These are phyloP conservation scores for Penicillium sumatraense DNA, from an alignment of 2,329 filamentous ascomycete genomes.

Conservation along the genomic window DNA sequence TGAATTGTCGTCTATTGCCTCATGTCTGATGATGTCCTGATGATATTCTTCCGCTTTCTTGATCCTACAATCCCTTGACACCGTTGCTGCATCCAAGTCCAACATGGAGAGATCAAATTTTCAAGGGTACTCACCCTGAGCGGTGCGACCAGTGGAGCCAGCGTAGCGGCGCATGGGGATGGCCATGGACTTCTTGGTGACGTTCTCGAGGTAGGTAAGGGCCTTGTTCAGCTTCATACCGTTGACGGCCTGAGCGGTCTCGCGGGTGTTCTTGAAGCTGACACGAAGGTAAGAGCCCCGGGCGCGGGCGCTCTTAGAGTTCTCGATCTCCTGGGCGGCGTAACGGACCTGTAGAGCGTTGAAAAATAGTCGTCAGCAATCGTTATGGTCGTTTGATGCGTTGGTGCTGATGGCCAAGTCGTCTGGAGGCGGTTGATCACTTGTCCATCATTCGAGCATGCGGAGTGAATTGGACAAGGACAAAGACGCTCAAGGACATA, in stretches of 20 bases:
- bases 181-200: constrained; percentile 94
- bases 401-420: constrained; percentile 11
- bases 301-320: constrained; percentile 93
- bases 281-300: constrained; percentile 99
- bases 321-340: constrained; percentile 85
- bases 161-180: constrained; percentile 98
- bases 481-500: constrained; percentile 12
- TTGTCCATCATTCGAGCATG: constrained; percentile 10
- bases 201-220: constrained; percentile 96
- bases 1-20: neutral
- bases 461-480: constrained; percentile 15
- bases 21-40: too few species aligned
- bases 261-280: constrained; percentile 99
- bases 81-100: constrained; percentile 15
- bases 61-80: constrained; percentile 10
- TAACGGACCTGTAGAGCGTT: constrained; percentile 76
- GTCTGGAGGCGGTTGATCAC: constrained; percentile 10
- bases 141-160: constrained; percentile 90
- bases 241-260: constrained; percentile 99
- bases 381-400: constrained; percentile 17
- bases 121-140: constrained; percentile 80
- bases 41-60: neutral
- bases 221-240: constrained; percentile 98
- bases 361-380: constrained; percentile 36
- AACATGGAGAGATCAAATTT: constrained; percentile 20